Conservation (phyloP, 2,329 filamentous ascomycete species). For the Emmonsiellopsis sp. region DNA sequence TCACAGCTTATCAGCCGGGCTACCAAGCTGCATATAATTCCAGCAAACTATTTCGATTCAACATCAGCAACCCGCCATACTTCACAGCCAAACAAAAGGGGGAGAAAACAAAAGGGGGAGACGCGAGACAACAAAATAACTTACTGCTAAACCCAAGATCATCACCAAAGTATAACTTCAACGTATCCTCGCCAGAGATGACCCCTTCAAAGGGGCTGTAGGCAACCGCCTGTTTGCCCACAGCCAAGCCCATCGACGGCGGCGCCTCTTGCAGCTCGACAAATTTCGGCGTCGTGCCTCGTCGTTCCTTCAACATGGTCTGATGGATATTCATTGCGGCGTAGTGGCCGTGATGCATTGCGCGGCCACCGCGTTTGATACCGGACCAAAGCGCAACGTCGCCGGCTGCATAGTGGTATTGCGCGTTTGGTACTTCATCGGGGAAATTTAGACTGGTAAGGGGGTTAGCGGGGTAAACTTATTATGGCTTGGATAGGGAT, state of each 20-base stretch:
- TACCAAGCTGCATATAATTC: constrained; percentile 10
- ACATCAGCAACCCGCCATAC: neutral
- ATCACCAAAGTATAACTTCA: constrained; percentile 53
- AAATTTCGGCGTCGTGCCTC: constrained; percentile 33
- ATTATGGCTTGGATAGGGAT: neutral
- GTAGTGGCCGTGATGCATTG: constrained; percentile 59
- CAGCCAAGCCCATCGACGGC: constrained; percentile 58
- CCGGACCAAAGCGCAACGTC: constrained; percentile 60
- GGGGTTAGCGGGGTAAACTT: neutral
- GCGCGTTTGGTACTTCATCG: constrained; percentile 44
- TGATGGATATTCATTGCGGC: constrained; percentile 58
- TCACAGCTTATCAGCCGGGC: neutral
- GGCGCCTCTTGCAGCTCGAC: constrained; percentile 43
- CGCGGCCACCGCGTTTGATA: constrained; percentile 64
- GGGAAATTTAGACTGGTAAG: constrained; percentile 42
- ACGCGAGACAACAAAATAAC: neutral
- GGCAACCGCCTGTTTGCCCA: constrained; percentile 57
- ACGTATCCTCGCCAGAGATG: constrained; percentile 50
- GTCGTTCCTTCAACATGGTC: constrained; percentile 32
- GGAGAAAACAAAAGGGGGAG: neutral
- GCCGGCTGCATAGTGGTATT: constrained; percentile 56
- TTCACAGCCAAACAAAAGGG: neutral
- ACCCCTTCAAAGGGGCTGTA: constrained; percentile 49
- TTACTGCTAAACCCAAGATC: constrained; percentile 50
- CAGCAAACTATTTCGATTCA: constrained; percentile 24